Evolutionary conservation across 2,329 filamentous ascomycete genomes (phyloP).

Genomic region (Pseudogymnoascus sp.): DNA sequence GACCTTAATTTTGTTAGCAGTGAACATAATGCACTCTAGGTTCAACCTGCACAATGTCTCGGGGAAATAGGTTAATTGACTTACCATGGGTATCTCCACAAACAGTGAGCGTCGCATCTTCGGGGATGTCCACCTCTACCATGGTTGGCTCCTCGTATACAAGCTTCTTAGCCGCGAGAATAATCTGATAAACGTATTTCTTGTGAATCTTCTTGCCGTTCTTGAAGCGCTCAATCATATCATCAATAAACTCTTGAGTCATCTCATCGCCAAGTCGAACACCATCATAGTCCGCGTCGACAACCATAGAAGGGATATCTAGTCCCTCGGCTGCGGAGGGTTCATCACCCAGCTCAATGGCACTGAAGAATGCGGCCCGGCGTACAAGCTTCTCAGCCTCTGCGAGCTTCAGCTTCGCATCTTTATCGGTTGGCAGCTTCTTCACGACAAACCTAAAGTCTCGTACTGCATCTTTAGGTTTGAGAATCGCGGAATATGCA

Average conservation of each 20-base stretch:
- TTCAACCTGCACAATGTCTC: background rate
- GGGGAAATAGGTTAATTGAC: constrained; percentile 21
- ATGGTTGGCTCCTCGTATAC: constrained; percentile 91
- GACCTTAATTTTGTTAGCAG: constrained; percentile 47
- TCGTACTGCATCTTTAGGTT: constrained; percentile 76
- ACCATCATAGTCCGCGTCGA: constrained; percentile 83
- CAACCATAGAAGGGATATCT: constrained; percentile 74
- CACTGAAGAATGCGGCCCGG: constrained; percentile 83
- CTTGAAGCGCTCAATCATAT: constrained; percentile 96
- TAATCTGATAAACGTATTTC: constrained; percentile 97
- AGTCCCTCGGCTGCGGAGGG: constrained; percentile 87
- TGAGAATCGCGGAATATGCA: constrained; percentile 83
- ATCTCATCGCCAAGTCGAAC: constrained; percentile 69
- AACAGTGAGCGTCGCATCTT: constrained; percentile 76
- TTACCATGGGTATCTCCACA: constrained; percentile 94
- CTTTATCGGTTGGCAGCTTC: constrained; percentile 80
- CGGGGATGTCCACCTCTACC: constrained; percentile 80
- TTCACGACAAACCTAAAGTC: constrained; percentile 89
- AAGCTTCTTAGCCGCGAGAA: constrained; percentile 80
- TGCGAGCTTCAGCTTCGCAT: constrained; percentile 80
- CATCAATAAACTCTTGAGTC: constrained; percentile 93
- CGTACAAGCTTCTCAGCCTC: constrained; percentile 95
- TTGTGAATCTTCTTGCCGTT: constrained; percentile 87
- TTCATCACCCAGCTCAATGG: constrained; percentile 87
- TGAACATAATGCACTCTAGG: background rate